Percentiles rank a stretch among this genome's conserved stretches.
phyloP scores from a whole-genome alignment of 2,329 filamentous ascomycete species.

The Plenodomus biglobosus region DNA sequence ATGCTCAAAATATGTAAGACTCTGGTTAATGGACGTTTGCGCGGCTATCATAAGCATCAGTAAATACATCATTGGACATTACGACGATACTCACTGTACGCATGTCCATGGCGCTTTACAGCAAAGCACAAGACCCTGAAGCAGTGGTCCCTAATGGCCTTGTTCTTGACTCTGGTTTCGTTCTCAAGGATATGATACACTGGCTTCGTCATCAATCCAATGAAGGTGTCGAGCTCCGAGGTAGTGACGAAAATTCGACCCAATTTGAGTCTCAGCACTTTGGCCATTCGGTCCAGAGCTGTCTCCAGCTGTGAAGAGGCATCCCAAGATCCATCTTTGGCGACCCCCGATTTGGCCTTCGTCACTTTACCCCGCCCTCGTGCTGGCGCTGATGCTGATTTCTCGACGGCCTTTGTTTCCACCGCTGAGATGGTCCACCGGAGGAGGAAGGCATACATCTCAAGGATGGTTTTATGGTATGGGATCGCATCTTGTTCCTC shows the following conservation, averaged over 20 bases:
- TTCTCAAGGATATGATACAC: constrained; percentile 94
- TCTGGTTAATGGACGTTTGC: constrained; percentile 97
- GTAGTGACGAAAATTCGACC: constrained; percentile 94
- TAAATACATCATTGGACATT: neutral
- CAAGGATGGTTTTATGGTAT: constrained; percentile 87
- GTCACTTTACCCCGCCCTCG: constrained; percentile 71
- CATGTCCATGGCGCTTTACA: constrained; percentile 96
- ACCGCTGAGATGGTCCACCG: constrained; percentile 96
- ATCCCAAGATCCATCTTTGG: constrained; percentile 82
- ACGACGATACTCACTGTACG: constrained; percentile 69
- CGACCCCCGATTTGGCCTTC: constrained; percentile 63
- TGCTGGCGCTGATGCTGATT: constrained; percentile 71
- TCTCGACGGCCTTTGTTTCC: constrained; percentile 90
- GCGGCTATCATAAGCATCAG: constrained; percentile 61
- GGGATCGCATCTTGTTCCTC: constrained; percentile 80
- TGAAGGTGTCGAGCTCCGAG: constrained; percentile 92
- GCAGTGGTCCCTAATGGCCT: constrained; percentile 88
- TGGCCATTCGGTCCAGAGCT: constrained; percentile 92
- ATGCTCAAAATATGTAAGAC: constrained; percentile 96
- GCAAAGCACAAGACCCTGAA: constrained; percentile 97
- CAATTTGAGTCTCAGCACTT: constrained; percentile 89
- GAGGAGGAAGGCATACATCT: constrained; percentile 90
- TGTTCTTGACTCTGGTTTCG: constrained; percentile 87
- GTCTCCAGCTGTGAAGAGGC: constrained; percentile 83
- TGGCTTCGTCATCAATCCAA: constrained; percentile 85